Base-by-base conservation (phyloP, 2,329 filamentous ascomycete species). In the Fusarium tricinctum region DNA sequence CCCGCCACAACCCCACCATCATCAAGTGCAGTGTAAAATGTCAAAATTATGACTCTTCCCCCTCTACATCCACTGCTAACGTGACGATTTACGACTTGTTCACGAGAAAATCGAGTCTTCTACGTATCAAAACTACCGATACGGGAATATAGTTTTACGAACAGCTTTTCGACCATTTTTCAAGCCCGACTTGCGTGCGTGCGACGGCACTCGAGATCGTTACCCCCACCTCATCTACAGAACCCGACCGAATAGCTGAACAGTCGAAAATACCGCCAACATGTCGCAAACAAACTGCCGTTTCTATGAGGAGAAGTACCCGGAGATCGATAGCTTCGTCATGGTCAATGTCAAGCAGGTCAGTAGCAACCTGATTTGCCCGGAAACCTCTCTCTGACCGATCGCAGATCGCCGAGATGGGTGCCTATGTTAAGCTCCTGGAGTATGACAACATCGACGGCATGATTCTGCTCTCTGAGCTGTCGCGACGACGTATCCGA, bases 281-380 rank as follows among this genome's bases (percentile, higher is more conserved):
- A 97, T 97, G 92, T 97, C 94, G 83, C 89, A 97, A 85, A 96
- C 92, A 80, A 97, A 97, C 85, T 97, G 92, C 83, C 93, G 94
- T 77, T 97, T 97, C 83, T 97, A 97, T 81, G 94, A 97, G 87
- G 93, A 97, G 85, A 97, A 97, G 83, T 97, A 92, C 68, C 78
- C 80, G 75, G 96, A 98, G 87, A 95, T 99, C 80, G 96, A 99
- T 84, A 97, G 93, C 87, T 98, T 97, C 84, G 97, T 99, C 80
- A 99, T 99, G 96, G 96, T 99, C 81, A 99, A 98, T 83, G 96
- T 98, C 77, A 97, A 97, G 89, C 94, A 97, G 90, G 92, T 94
- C 79, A 68, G 86, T 77, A 59, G 56, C 55, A 58, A 26, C 47
- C 45, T 55, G 40, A 48, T 54, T 42, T 44, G 55, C 46, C 52